Base-by-base conservation (phyloP, 2,329 filamentous ascomycete genomes). In the Cercospora canescens region DNA sequence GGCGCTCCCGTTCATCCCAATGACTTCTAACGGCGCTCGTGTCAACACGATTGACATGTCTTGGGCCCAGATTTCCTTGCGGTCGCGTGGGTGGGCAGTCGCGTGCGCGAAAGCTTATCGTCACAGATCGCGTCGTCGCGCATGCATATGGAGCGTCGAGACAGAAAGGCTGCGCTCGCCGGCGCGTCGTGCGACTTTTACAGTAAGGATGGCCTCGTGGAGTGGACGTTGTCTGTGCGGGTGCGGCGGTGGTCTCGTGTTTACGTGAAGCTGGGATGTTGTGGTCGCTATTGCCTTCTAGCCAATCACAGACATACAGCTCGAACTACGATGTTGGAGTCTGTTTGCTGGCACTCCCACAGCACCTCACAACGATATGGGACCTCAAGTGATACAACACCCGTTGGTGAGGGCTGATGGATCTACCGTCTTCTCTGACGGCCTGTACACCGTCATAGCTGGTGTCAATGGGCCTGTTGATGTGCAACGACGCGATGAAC, bases 381-480 rank as follows among this genome's bases (percentile, higher is more conserved):
- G 70, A n/a, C 68, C 65, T 2, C 66, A 69, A 50, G 56, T 56
- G 70, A 78, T 56, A 73, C 78, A 72, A 55, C 74, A 76, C 39
- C 77, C 80, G 65, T 84, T 96, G 2, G 84, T 87, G 66, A 89
- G 89, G 68, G 86, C 91, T 28, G 92, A 96, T 77, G 92, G 92
- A 68, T 96, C 93, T 56, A 91, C 91, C 11, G 90, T 88, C 9
- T 93, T 92, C 77, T 88, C 90, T 2, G 85, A 89, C 73, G 84
- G 87, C 64, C 91, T 93, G 57, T 96, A 93, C 79, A 90, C 89
- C 52, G 86, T 98, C 70, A 87, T 96, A 62, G 91, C 91, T 63
- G 90, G 92, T 14, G 93, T 96, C 71, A 98, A 97, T 79, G 95
- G 94, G 0, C 95, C 95, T 16, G 88, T 98, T 71, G 95, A 99